Conservation (phyloP, 2,329 filamentous ascomycete species). For the Colletotrichum sp. region DNA sequence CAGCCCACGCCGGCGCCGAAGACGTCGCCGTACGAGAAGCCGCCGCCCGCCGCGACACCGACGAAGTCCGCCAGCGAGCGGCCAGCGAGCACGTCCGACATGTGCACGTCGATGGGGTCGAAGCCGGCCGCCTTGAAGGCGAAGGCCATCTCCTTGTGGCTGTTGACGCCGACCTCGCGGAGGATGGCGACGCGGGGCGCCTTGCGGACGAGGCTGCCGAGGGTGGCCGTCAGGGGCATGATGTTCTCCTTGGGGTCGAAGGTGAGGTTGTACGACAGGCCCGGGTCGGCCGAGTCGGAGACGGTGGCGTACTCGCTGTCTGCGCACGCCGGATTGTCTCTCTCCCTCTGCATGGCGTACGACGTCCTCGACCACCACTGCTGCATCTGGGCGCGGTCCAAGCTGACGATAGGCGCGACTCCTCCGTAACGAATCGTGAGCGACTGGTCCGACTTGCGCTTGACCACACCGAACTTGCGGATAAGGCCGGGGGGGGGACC, state of each 20-base stretch:
- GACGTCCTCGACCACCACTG: constrained; percentile 90
- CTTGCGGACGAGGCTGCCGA: constrained; percentile 58
- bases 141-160: constrained; percentile 97
- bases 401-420: constrained; percentile 66
- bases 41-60: constrained; percentile 92
- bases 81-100: constrained; percentile 87
- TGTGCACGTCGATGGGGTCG: constrained; percentile 91
- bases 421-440: constrained; percentile 77
- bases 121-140: constrained; percentile 93
- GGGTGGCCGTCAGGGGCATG: constrained; percentile 64
- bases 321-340: constrained; percentile 88
- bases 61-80: constrained; percentile 83
- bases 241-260: constrained; percentile 82
- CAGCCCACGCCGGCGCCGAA: constrained; percentile 95
- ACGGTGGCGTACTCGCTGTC: constrained; percentile 83
- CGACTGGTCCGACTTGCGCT: constrained; percentile 72
- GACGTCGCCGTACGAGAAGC: constrained; percentile 89
- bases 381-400: constrained; percentile 77
- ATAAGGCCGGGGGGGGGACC: constrained; percentile 83
- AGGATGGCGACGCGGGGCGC: constrained; percentile 85
- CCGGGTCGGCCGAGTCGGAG: constrained; percentile 76
- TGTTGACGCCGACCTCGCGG: constrained; percentile 94
- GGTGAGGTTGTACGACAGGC: constrained; percentile 82
- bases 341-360: constrained; percentile 85
- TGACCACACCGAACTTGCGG: constrained; percentile 81